phyloP scores from a whole-genome alignment of 2,329 filamentous ascomycete genomes.

The Drechslera avenae region DNA sequence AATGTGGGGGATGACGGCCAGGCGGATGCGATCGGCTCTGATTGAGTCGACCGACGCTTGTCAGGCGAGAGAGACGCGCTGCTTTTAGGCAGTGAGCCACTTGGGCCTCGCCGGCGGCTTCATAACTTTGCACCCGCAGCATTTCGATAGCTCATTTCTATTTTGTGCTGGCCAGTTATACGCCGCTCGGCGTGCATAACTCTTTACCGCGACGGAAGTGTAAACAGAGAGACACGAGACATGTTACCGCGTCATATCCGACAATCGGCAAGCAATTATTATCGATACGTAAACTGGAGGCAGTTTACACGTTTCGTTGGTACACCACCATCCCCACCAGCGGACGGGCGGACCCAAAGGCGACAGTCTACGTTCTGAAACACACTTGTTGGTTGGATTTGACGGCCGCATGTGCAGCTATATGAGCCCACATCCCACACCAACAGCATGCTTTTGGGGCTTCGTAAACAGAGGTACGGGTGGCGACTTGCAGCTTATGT shows the following conservation, averaged over 20 bases:
- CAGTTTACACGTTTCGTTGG: conserved; percentile 2
- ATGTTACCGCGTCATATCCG: conserved; percentile 9
- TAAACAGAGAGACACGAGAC: conserved; percentile 12
- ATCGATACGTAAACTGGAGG: conserved; percentile 27
- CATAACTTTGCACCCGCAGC: conserved; percentile 30
- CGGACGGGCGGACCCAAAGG: conserved; percentile 1
- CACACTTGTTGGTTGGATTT: conserved; percentile 24
- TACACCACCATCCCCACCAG: conserved; percentile 9
- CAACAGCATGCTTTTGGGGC: conserved; percentile 28
- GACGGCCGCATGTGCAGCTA: conserved; percentile 17
- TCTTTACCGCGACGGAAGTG: conserved; percentile 19
- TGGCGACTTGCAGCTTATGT: conserved; percentile 34
- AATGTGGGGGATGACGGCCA: conserved; percentile 37
- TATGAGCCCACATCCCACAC: conserved; percentile 25
- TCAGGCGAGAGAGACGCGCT: conserved; percentile 28
- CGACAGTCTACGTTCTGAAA: conserved; percentile 31
- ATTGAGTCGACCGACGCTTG: conserved; percentile 34
- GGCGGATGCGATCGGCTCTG: conserved; percentile 32
- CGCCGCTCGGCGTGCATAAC: conserved; percentile 38
- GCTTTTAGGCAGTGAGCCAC: conserved; percentile 19
- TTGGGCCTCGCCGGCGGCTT: conserved; percentile 32
- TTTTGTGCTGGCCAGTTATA: conserved; percentile 44
- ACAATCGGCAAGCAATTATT: conserved; percentile 8
- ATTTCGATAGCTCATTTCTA: conserved; percentile 42
- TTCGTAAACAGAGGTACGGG: conserved; percentile 23